Evolutionary conservation across 345 rosid genomes (phyloP).

Genomic region (Psidium guajava): DNA sequence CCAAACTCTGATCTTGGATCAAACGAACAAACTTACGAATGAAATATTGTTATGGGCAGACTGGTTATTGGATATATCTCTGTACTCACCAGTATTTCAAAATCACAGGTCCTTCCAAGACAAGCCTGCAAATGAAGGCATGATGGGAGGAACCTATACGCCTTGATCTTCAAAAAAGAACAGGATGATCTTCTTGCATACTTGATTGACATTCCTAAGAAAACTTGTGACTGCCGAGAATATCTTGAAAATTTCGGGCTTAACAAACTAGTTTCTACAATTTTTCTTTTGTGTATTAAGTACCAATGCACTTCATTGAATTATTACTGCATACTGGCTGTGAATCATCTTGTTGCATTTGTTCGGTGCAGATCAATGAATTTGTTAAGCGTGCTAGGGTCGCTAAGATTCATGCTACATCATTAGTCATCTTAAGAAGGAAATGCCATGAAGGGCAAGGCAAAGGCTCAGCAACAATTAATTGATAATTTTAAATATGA

Average conservation of each 20-base stretch:
- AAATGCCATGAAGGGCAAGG: too few species aligned
- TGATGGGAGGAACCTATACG: slow-evolving; percentile 61
- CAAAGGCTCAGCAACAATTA: too few species aligned
- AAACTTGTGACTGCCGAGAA: slow-evolving; percentile 89
- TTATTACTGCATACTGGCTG: not conserved
- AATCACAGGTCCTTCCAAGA: slow-evolving; percentile 68
- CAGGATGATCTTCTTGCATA: slow-evolving; percentile 73
- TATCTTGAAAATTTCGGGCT: slow-evolving; percentile 20
- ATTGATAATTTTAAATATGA: too few species aligned
- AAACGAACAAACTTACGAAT: too few species aligned
- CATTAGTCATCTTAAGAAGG: slow-evolving; percentile 49
- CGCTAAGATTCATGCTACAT: slow-evolving; percentile 86
- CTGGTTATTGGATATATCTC: not conserved
- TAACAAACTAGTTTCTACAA: not conserved
- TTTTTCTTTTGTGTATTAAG: not conserved
- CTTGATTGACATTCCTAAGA: slow-evolving; percentile 63
- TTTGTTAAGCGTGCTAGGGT: slow-evolving; percentile 92
- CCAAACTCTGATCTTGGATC: too few species aligned
- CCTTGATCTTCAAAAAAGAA: slow-evolving; percentile 72
- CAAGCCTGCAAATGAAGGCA: slow-evolving; percentile 51
- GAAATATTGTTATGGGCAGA: too few species aligned
- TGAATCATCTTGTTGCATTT: too few species aligned
- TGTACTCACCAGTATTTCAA: not conserved
- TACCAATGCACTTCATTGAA: not conserved
- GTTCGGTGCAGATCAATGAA: slow-evolving; percentile 12